Evolutionary conservation across 208 protist genomes (phyloP), one percentile per base, ranked within the genome.

Genomic region (Polymyxa betae): DNA sequence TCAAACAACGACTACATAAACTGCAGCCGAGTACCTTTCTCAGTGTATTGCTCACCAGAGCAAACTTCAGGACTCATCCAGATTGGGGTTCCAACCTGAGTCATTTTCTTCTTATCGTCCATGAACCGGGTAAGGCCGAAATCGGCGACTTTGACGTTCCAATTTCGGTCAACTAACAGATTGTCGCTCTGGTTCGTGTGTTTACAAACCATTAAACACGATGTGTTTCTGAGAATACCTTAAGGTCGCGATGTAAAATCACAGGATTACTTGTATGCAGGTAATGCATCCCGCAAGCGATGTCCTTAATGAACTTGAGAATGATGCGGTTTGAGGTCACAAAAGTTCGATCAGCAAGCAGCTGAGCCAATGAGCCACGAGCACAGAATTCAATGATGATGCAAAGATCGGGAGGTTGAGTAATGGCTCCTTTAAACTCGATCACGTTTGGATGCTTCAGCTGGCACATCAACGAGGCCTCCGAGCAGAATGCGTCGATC

Each of bases 401-500:
- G 88, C 88, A 94, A 0, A 95, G 90, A 38, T 94, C 77, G 10
- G 45, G 90, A 38, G 94, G 94, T 89, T 94, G 54, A 0, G 90
- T 93, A 32, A 94, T 95, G 5, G 94, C 94, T 54, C 94, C 94
- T 93, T 96, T 95, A 93, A 95, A 96, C 87, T 93, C 52, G 0
- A 95, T 52, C 40, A 95, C 90, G 38, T 96, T 95, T 49, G 93
- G 94, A 52, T 95, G 94, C 24, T 93, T 40, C 16, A 95, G 54
- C n/a, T 45, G 49, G 87, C 78, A 77, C 90, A 77, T 60, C 44
- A 91, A 46, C 32, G 66, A 64, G 10, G 87, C 90, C 77, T 91
- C 90, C 20, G 35, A 44, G 38, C 66, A 54, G 77, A 91, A 91
- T 41, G 66, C 90, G 12, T 91, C 89, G 38, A 90, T 90, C 24